Evolutionary conservation across 495 filamentous ascomycete species (phyloP), one percentile per base, ranked within the genome.

Genomic region (Tirmania nivea): DNA sequence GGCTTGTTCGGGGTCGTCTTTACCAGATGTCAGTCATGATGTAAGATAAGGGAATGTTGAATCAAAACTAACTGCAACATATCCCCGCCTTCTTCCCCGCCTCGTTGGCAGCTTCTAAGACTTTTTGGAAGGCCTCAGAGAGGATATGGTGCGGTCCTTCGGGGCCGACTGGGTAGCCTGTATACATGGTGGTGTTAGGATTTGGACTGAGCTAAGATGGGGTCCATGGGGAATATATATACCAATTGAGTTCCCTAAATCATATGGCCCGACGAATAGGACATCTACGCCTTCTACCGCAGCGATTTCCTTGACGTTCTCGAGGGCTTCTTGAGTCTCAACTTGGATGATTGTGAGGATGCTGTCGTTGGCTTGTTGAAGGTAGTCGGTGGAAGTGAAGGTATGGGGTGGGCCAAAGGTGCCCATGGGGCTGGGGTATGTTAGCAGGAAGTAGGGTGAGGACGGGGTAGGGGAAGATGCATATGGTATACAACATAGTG

Each of bases 341-440:
- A 90, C 87, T 69, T 90, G 85, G 34, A 87, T 75, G 60, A 85
- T 79, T 19, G 80, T 82, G 35, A 86, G 63, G 11, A 88, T 67
- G 37, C 73, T 71, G 10, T 76, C 74, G 65, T 89, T 88, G 25
- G 84, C 81, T 54, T 86, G 75, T 57, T 80, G 74, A 21, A 86
- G 71, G 57, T 92, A 92, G 42, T 82, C 77, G 2, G 71, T 71
- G 54, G 71, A 59, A 4, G 72, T 71, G 7, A 31, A 0, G 14
- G 52, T 54, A n/a, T 73, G 68, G 1, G 65, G 65, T 1, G 77
- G 71, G 48, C 66, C 61, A 60, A 86, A 86, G 48, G 69, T 73
- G 54, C 78, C 76, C 68, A 80, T 75, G 0, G 76, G 69, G 54
- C 59, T 57, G 34, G 50, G 3, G 50, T 34, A 10, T 16, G 47